A percentile compares a stretch with the other conserved stretches of the same genome.
Conservation (phyloP, 306 rosid species). For the Trifolium subterraneum region DNA sequence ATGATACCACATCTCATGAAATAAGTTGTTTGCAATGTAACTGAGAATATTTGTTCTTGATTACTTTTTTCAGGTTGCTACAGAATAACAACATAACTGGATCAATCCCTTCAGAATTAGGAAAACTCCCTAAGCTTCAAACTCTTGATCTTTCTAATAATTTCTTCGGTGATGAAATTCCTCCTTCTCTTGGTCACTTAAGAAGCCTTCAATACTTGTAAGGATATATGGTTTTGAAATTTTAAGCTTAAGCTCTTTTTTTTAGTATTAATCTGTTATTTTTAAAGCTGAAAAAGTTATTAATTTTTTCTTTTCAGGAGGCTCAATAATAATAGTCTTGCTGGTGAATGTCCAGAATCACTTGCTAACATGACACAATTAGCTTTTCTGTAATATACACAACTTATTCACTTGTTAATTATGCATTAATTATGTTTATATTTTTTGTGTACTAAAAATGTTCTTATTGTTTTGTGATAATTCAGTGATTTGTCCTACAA, state of each 20-base stretch:
- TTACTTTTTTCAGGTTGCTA: constrained; percentile 65
- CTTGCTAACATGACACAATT: constrained; percentile 91
- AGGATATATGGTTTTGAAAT: constrained; percentile 37
- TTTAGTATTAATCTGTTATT: constrained; percentile 1
- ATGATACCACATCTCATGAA: neutral
- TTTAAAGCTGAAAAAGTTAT: constrained; percentile 39
- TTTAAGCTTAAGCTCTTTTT: constrained; percentile 20
- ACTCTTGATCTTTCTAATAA: constrained; percentile 93
- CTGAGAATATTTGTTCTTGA: constrained; percentile 36
- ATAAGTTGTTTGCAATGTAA: neutral
- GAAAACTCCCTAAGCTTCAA: constrained; percentile 79
- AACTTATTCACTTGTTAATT: constrained; percentile 34
- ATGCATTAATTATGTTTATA: constrained; percentile 17
- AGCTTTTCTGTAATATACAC: constrained; percentile 77
- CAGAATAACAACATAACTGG: constrained; percentile 96
- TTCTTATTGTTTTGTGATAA: constrained; percentile 41
- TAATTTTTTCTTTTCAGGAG: constrained; percentile 65
- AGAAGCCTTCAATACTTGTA: constrained; percentile 87
- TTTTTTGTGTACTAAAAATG: constrained; percentile 36
- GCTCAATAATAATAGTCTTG: constrained; percentile 88
- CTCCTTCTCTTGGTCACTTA: constrained; percentile 70
- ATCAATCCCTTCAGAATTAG: constrained; percentile 75
- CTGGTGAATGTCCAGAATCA: constrained; percentile 73
- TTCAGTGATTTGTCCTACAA: constrained; percentile 91
- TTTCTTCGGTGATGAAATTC: constrained; percentile 73